Conservation (phyloP, 331 rosid genomes). For the Pyrus hybrid region DNA sequence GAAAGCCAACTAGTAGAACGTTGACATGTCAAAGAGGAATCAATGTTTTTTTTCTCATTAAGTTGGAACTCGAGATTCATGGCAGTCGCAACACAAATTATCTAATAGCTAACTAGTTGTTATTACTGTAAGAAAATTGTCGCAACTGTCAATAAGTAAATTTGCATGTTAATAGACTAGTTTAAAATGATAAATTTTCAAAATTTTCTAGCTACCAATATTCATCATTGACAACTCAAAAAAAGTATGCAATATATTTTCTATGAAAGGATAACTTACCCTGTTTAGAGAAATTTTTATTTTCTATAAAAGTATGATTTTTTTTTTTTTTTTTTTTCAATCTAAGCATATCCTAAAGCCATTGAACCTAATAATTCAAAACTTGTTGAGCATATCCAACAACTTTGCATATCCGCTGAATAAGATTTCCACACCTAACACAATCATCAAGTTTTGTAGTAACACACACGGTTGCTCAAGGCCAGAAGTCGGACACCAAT, state of each 20-base stretch:
- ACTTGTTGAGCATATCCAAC: background rate
- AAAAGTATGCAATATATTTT: no score
- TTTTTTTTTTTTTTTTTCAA: fast-evolving
- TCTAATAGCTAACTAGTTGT: background rate
- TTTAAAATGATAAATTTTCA: background rate
- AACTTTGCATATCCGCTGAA: no score
- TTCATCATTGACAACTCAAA: no score
- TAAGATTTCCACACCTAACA: no score
- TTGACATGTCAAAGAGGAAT: background rate
- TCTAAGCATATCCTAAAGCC: no score
- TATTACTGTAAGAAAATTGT: background rate
- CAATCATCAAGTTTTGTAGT: no score
- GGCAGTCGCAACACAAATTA: background rate
- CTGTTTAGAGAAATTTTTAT: no score
- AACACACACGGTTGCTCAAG: background rate
- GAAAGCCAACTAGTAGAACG: background rate
- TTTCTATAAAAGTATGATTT: no score
- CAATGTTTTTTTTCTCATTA: no score
- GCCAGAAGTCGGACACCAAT: background rate
- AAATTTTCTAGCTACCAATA: background rate
- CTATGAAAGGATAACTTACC: no score
- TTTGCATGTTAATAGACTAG: background rate
- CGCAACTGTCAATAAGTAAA: background rate
- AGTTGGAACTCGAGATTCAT: background rate
- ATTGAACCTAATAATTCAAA: background rate